Percentiles rank a stretch among this genome's conserved stretches.
Conservation (phyloP, 1,284 basidiomycete species). For the Exobasidium cylindrosporum region DNA sequence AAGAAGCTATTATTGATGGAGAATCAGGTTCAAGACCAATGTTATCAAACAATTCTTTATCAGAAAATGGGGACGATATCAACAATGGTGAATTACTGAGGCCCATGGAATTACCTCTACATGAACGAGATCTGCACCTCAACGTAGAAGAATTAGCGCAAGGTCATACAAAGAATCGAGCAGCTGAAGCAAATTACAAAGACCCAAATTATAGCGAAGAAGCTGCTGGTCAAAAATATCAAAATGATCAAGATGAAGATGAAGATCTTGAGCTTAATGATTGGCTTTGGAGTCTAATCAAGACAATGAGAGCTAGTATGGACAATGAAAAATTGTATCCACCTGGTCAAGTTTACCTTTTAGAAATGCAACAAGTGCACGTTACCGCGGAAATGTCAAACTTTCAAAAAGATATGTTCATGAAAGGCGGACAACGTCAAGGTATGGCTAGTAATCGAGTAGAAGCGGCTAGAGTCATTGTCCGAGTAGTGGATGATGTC, state of each 20-base stretch:
- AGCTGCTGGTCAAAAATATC: slow-evolving; percentile 14
- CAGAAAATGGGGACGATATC: neutral
- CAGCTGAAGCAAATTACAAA: slow-evolving; percentile 29
- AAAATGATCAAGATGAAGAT: slow-evolving; percentile 16
- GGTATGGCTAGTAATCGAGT: neutral
- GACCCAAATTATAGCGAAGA: slow-evolving; percentile 34
- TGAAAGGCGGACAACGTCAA: slow-evolving; percentile 14
- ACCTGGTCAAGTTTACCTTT: slow-evolving; percentile 42
- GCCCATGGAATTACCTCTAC: slow-evolving; percentile 19
- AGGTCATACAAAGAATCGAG: slow-evolving; percentile 36
- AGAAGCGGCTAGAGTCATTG: slow-evolving; percentile 57
- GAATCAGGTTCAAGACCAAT: neutral
- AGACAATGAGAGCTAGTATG: slow-evolving; percentile 48
- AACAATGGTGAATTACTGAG: neutral
- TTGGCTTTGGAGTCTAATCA: slow-evolving; percentile 48
- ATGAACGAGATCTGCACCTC: slow-evolving; percentile 28
- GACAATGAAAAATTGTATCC: slow-evolving; percentile 39
- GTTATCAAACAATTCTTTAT: neutral
- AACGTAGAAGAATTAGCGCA: slow-evolving; percentile 31
- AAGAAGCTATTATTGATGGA: slow-evolving; percentile 17
- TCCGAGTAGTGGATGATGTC: slow-evolving; percentile 59
- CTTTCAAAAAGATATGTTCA: neutral
- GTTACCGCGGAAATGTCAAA: slow-evolving; percentile 27
- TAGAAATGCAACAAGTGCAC: slow-evolving; percentile 42
- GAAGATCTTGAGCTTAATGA: slow-evolving; percentile 29